phyloP scores from a whole-genome alignment of 805 yeast genomes.

The Candida orba region DNA sequence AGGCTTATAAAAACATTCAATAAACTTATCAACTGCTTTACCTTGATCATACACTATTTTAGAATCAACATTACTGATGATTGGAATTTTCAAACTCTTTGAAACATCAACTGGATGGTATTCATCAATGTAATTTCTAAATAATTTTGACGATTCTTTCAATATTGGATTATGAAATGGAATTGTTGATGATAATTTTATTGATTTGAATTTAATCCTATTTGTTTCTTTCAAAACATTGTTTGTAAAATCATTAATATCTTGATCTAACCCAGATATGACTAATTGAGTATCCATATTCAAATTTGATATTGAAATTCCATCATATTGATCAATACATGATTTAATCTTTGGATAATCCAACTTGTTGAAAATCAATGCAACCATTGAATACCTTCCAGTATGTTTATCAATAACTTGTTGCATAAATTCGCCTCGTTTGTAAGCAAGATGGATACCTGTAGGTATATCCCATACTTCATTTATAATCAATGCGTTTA shows the following conservation, averaged over 20 bases:
- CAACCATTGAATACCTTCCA: constrained; percentile 27
- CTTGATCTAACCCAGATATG: constrained; percentile 29
- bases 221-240: constrained; percentile 10
- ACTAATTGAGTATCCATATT: constrained; percentile 35
- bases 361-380: constrained; percentile 23
- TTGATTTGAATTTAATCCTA: constrained; percentile 21
- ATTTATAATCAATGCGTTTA: constrained; percentile 29
- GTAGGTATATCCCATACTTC: constrained; percentile 20
- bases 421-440: constrained; percentile 35
- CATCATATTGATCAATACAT: constrained; percentile 1
- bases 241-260: constrained; percentile 11
- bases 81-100: constrained; percentile 24
- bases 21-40: constrained; percentile 27
- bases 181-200: constrained; percentile 30
- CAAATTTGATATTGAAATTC: constrained; percentile 33
- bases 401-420: constrained; percentile 9
- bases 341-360: not conserved
- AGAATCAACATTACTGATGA: constrained; percentile 34
- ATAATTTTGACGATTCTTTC: constrained; percentile 23
- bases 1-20: constrained; percentile 35
- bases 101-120: constrained; percentile 7
- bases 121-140: constrained; percentile 16
- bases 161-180: constrained; percentile 41
- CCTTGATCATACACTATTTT: constrained; percentile 17
- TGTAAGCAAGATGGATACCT: constrained; percentile 20